phyloP scores from a whole-genome alignment of 2,329 filamentous ascomycete species.

The Phyllosticta capitalensis region DNA sequence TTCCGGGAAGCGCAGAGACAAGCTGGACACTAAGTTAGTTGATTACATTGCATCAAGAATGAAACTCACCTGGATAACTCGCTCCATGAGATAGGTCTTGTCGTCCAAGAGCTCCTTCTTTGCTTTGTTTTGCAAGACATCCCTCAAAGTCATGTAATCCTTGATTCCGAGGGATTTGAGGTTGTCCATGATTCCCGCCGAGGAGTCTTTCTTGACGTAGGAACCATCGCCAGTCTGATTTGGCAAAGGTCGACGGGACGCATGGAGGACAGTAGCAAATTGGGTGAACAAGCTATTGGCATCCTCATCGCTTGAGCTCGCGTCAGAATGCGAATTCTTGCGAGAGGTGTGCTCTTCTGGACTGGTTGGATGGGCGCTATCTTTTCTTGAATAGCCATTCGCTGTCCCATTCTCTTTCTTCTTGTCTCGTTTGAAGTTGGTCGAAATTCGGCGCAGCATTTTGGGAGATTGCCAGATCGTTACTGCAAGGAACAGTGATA shows the following conservation, averaged over 20 bases:
- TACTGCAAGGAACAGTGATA: background rate
- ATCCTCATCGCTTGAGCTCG: slow-evolving; percentile 14
- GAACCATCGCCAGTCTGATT: slow-evolving; percentile 21
- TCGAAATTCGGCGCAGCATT: slow-evolving; percentile 14
- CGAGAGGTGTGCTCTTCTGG: background rate
- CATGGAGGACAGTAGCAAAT: slow-evolving; percentile 14
- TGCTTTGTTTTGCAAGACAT: slow-evolving; percentile 53
- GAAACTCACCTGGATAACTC: slow-evolving; percentile 48
- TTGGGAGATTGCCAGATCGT: background rate
- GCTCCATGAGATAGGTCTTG: slow-evolving; percentile 69
- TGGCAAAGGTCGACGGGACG: slow-evolving; percentile 13
- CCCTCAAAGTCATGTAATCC: slow-evolving; percentile 36
- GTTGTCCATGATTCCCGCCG: slow-evolving; percentile 44
- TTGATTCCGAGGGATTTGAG: slow-evolving; percentile 45
- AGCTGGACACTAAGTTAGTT: background rate
- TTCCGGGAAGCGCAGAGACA: slow-evolving; percentile 6
- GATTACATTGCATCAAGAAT: background rate
- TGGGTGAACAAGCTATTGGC: slow-evolving; percentile 11
- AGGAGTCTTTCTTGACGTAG: slow-evolving; percentile 33
- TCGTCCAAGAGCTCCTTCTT: slow-evolving; percentile 60
- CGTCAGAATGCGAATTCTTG: slow-evolving; percentile 13
- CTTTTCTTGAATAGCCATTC: slow-evolving; percentile 3
- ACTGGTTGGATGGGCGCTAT: background rate
- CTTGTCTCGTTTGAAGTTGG: slow-evolving; percentile 14
- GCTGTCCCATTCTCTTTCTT: slow-evolving; percentile 13